Base-by-base conservation (phyloP, 305 asterid genomes). In the Fraxinus velutina region DNA sequence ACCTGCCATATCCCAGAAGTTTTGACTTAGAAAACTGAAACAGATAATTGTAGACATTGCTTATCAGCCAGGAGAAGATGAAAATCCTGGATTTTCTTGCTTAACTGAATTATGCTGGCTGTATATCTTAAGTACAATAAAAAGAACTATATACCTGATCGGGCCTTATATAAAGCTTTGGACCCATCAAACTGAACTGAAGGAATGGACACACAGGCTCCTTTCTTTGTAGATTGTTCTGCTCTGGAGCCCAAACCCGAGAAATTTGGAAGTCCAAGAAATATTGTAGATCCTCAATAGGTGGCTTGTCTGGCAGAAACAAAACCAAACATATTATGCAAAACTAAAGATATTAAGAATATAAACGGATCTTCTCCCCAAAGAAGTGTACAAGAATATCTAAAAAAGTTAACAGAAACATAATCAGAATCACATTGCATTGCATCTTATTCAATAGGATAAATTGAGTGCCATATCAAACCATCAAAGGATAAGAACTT, bases 171-270 rank as follows among this genome's bases (percentile, higher is more conserved):
- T 91, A 93, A 37, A 96, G 98, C 88, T 96, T 96, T 72, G 99
- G 98, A 47, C 99, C 98, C 97, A 96, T 96, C 89, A 96, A 88
- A 82, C 99, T 96, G 91, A 96, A 94, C 85, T 94, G 99, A 72
- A 96, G 97, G 72, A 91, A 89, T 6, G 91, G 80, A 76, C 99
- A 96, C 6, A 96, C 99, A 4, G 99, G 99, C 85, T 90, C 99
- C 89, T 96, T 96, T 77, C 99, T 78, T 68, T 91, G 98, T 82
- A 91, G 88, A 81, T 86, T 92, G 86, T 91, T 96, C 84, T 88
- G 97, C 86, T 96, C 99, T 6, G 99, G 99, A 79, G 99, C 99
- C 99, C 99, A 96, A 81, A 82, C 93, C 68, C 91, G 92, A 83
- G 97, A 80, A 84, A 96, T 96, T 90, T 96, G 99, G 85, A 94